These are phyloP conservation scores for Choanephora cucurbitarum DNA, from an alignment of 371 early-diverging fungal genomes.

Conservation along the genomic window DNA sequence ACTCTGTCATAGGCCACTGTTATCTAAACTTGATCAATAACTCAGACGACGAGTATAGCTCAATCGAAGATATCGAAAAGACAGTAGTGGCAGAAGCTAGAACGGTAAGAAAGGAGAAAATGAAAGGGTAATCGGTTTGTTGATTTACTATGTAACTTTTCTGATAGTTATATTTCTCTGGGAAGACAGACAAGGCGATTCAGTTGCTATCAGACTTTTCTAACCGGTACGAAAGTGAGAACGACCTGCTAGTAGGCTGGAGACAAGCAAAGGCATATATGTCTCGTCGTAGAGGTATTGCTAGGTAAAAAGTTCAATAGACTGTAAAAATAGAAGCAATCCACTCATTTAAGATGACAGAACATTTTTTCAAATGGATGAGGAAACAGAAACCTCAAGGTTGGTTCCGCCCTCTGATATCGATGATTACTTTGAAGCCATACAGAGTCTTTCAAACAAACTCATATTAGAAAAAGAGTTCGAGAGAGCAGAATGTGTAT, in stretches of 20 bases:
- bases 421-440: constrained; percentile 13
- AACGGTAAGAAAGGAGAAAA: constrained; percentile 40
- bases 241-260: constrained; percentile 34
- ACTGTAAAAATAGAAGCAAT: no score
- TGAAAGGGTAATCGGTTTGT: constrained; percentile 24
- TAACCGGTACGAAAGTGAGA: constrained; percentile 24
- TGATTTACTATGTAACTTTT: background rate
- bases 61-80: constrained; percentile 34
- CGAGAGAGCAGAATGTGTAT: constrained; percentile 11
- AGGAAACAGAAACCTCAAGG: constrained; percentile 1
- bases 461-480: constrained; percentile 9
- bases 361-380: background rate
- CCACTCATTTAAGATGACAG: background rate
- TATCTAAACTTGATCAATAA: constrained; percentile 28
- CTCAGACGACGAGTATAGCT: constrained; percentile 6
- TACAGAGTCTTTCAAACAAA: constrained; percentile 2
- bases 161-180: constrained; percentile 28
- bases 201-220: constrained; percentile 19
- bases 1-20: constrained; percentile 15
- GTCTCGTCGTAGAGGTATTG: constrained; percentile 1
- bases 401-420: constrained; percentile 5
- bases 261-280: constrained; percentile 21
- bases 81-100: constrained; percentile 24
- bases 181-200: constrained; percentile 29
- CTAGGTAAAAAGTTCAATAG: constrained; percentile 7